Percentiles rank a stretch among this genome's conserved stretches.
Conservation (phyloP, 2,329 filamentous ascomycete genomes). For the Xylariales sp. region DNA sequence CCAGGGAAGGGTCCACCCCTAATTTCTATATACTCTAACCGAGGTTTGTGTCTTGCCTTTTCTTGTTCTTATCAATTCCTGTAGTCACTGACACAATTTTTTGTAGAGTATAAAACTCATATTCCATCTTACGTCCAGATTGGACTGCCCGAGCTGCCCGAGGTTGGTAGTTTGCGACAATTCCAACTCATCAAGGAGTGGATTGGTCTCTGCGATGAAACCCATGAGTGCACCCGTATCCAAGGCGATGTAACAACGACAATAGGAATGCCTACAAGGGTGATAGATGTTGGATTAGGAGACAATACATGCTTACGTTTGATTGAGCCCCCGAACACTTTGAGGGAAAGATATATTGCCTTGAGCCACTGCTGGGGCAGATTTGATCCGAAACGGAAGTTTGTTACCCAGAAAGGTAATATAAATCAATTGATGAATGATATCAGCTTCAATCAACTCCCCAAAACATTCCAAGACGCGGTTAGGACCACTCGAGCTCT, state of each 20-base stretch:
- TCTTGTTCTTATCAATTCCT: neutral
- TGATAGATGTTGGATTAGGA: constrained; percentile 9
- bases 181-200: constrained; percentile 11
- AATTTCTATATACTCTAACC: constrained; percentile 5
- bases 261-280: constrained; percentile 9
- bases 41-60: neutral
- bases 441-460: neutral
- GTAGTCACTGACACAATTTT: neutral
- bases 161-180: constrained; percentile 4
- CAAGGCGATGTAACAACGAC: neutral
- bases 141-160: constrained; percentile 4
- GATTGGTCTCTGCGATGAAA: constrained; percentile 17
- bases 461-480: constrained; percentile 9
- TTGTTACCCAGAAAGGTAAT: neutral
- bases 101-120: neutral
- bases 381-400: neutral
- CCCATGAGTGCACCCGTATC: neutral
- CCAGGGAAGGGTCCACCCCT: neutral
- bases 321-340: neutral
- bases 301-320: neutral
- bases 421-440: neutral
- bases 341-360: neutral
- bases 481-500: too few species aligned
- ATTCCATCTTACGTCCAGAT: constrained; percentile 7
- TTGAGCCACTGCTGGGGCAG: constrained; percentile 22